Evolutionary conservation across 2,329 filamentous ascomycete genomes (phyloP), one percentile per base, ranked within the genome.

Genomic region (Lachnellula occidentalis): DNA sequence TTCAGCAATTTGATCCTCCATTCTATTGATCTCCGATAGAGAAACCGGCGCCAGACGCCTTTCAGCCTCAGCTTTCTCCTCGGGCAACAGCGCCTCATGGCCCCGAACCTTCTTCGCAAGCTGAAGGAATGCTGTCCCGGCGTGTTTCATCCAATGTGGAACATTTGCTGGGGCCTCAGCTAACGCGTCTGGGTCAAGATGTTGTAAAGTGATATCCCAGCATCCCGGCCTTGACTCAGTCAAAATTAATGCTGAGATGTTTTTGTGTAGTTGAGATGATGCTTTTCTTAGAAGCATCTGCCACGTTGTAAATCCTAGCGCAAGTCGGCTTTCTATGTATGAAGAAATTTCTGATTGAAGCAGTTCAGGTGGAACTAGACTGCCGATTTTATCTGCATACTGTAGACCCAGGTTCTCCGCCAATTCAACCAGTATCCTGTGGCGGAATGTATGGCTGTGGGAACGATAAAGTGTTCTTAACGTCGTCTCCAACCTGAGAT

Each of bases 1-100:
- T 19, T n/a, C 15, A 11, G 37, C 15, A 24, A 19, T 43, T 8
- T 43, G 41, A 9, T 19, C 11, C 41, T 60, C 52, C 6, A 60
- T 5, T 39, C 49, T 45, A 21, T 48, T 48, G 8, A 57, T 42
- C 22, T 62, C 50, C 9, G 24, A 17, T 15, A 21, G 12, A 46
- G 21, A 34, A 14, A 9, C 15, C 37, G 15, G 24, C n/a, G 15
- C 15, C 14, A 39, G 17, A 39, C 36, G 36, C 5, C 15, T 17
- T 17, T 39, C 36, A 39, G 36, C 36, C 36, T 39, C 36, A 7
- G 3, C 19, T 19, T 43, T 43, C n/a, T 43, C 41, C 5, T 17
- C 41, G 2, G n/a, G 11, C n/a, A 19, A 19, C 17, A 43, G 19
- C 41, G n/a, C 19, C 17, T 43, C 41, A 43, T 43, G 41, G 12